Evolutionary conservation across 1,139 yeast species (phyloP).

Genomic region (Eremothecium gossypii): DNA sequence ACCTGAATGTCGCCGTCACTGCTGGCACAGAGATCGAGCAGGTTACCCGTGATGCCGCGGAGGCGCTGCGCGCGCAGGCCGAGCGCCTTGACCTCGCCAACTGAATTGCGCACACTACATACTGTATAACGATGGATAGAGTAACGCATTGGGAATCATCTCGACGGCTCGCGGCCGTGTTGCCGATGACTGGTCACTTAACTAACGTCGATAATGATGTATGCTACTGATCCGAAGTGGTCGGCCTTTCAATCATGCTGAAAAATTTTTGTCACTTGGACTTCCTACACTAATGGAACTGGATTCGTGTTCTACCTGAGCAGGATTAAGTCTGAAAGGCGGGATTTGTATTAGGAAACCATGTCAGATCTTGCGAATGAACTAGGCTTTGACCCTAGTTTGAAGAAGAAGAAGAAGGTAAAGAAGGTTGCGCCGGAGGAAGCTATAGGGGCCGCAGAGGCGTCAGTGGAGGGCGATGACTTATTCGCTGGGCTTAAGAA

Average conservation of each 20-base stretch:
- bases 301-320: too few species aligned
- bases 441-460: slow-evolving; percentile 23
- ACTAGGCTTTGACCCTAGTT: slow-evolving; percentile 66
- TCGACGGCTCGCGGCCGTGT: too few species aligned
- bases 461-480: slow-evolving; percentile 30
- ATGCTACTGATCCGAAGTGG: background rate
- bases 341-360: background rate
- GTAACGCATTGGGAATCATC: too few species aligned
- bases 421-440: slow-evolving; percentile 32
- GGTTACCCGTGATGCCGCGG: slow-evolving; percentile 34
- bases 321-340: too few species aligned
- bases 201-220: background rate
- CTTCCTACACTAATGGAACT: too few species aligned
- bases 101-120: background rate
- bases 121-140: background rate
- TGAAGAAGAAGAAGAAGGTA: slow-evolving; percentile 82
- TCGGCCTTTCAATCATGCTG: background rate
- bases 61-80: slow-evolving; percentile 21
- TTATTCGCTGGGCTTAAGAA: slow-evolving; percentile 41
- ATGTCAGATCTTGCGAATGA: slow-evolving; percentile 38
- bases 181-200: background rate
- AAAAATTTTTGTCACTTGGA: slow-evolving; percentile 4
- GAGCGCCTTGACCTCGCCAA: slow-evolving; percentile 12
- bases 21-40: slow-evolving; percentile 36
- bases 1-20: slow-evolving; percentile 25